Evolutionary conservation across 768 basidiomycete genomes (phyloP).

Genomic region (Agaricus blazei): DNA sequence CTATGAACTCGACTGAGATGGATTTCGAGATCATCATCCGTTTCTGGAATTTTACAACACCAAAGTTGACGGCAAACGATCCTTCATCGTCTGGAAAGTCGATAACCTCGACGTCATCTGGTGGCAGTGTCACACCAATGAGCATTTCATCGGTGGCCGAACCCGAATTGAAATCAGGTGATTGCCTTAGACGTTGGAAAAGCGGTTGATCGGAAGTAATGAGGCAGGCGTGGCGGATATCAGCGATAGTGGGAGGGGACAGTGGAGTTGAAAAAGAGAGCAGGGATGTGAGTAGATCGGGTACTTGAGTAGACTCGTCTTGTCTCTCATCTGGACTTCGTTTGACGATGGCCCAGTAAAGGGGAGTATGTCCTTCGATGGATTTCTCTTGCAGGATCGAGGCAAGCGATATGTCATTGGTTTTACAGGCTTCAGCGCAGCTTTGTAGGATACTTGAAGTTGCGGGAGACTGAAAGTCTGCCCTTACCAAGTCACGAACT

Average conservation of each 20-base stretch:
- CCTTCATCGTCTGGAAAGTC: constrained; percentile 46
- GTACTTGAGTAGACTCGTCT: constrained; percentile 22
- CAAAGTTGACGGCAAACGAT: constrained; percentile 49
- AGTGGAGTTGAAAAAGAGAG: constrained; percentile 48
- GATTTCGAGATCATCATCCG: constrained; percentile 60
- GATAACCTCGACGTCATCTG: constrained; percentile 52
- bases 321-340: constrained; percentile 34
- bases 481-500: constrained; percentile 50
- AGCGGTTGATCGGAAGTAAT: constrained; percentile 54
- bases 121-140: constrained; percentile 34
- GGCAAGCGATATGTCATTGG: constrained; percentile 45
- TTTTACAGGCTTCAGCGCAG: constrained; percentile 56
- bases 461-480: constrained; percentile 26
- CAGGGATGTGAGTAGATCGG: constrained; percentile 44
- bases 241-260: constrained; percentile 39
- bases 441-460: constrained; percentile 47
- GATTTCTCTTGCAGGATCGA: constrained; percentile 54
- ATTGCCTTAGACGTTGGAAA: constrained; percentile 53
- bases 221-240: constrained; percentile 65
- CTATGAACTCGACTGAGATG: constrained; percentile 62
- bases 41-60: constrained; percentile 57
- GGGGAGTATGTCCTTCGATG: constrained; percentile 59
- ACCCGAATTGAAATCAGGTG: constrained; percentile 46
- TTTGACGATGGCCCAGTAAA: constrained; percentile 75
- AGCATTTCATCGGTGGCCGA: constrained; percentile 51